Conservation (phyloP, 371 early-diverging fungal genomes). For the Actinomortierella ambigua region DNA sequence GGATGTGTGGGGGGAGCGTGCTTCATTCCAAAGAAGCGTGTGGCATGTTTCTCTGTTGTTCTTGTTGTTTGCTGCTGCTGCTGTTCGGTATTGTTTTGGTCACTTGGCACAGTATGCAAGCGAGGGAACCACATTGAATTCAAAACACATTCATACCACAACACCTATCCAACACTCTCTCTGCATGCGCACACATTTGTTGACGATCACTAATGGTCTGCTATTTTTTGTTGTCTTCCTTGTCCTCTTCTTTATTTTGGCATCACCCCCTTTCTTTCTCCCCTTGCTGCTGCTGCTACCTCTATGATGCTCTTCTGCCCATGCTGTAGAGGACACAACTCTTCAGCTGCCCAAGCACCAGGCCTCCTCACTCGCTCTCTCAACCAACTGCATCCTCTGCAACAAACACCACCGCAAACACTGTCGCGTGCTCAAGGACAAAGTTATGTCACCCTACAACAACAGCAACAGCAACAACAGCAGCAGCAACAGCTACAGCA, state of each 20-base stretch:
- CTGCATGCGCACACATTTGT: background rate
- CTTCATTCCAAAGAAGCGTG: too few species aligned
- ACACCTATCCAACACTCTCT: background rate
- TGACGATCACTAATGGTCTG: background rate
- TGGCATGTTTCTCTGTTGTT: too few species aligned
- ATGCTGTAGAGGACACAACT: slow-evolving; percentile 13
- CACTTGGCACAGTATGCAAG: background rate
- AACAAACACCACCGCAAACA: background rate
- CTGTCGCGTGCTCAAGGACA: background rate
- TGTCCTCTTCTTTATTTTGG: slow-evolving; percentile 3
- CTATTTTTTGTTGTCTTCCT: background rate
- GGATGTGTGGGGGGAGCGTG: too few species aligned
- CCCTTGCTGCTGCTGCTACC: too few species aligned
- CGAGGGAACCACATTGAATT: background rate
- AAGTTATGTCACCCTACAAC: background rate
- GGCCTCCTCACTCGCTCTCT: slow-evolving; percentile 13
- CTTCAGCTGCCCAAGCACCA: slow-evolving; percentile 13
- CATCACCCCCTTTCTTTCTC: background rate
- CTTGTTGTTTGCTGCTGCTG: too few species aligned
- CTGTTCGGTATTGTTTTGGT: too few species aligned
- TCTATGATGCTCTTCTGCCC: too few species aligned
- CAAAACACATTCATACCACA: background rate
- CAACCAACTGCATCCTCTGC: slow-evolving; percentile 20
- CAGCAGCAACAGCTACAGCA: slow-evolving; percentile 23
- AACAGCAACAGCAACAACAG: slow-evolving; percentile 17